Base-by-base conservation (phyloP, 2,329 filamentous ascomycete species). In the Zasmidium cellare region DNA sequence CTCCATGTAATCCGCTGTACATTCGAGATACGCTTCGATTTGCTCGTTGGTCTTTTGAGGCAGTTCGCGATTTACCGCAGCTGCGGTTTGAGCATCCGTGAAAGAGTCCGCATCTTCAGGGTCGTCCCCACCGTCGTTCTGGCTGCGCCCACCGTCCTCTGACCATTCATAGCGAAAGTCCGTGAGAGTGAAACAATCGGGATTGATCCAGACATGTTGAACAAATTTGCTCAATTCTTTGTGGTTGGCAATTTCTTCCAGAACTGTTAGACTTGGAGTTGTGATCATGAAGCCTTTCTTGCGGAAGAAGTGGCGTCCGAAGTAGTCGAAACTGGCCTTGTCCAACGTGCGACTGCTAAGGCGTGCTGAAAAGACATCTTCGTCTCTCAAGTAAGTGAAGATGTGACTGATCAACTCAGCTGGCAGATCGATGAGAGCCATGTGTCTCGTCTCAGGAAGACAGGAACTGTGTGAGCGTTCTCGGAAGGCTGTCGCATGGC, bases 141-240 rank as follows among this genome's bases (percentile, higher is more conserved):
- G n/a, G n/a, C n/a, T n/a, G n/a, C n/a, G 28, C 14, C 28, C 60
- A 38, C 45, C 45, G 45, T 47, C 11, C 14, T 22, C 45, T 20
- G 19, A 3, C 14, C 63, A 63, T 25, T 66, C 57, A 20, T 55
- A 25, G 1, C 65, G 59, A 9, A 61, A 67, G 9, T 51, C 59
- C n/a, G 64, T 53, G 52, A 64, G 64, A 14, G 65, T 68, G 55
- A 60, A 68, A 50, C 59, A 65, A 49, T 72, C 70, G 1, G 70
- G 70, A 51, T 71, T 72, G 64, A 71, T 69, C 70, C 70, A 72
- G 19, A 72, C 53, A 53, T 72, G 70, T 44, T 71, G 66, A 11
- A 69, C 62, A 49, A 67, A 64, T 7, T 65, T 63, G 2, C 58
- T 41, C 2, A 72, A 61, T n/a, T 66, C 60, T 18, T 63, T 24